Evolutionary conservation across 1,139 yeast genomes (phyloP), one percentile per base, ranked within the genome.

Genomic region (Debaryomyces sp.): DNA sequence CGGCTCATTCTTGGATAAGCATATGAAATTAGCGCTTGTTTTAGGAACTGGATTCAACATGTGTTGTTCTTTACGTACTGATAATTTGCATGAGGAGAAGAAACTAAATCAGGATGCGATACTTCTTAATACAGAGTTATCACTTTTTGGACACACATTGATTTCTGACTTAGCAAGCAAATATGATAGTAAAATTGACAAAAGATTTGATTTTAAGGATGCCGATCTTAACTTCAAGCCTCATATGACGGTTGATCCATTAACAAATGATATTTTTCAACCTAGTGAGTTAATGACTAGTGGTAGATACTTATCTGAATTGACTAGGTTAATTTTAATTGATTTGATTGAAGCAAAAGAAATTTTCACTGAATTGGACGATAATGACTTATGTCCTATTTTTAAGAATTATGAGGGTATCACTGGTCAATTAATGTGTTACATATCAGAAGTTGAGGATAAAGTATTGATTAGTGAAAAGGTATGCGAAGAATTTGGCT

Each of bases 261-360:
- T 38, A 4, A 57, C 63, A n/a, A 52, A 62, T 17, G 60, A 63
- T 8, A 66, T 79, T 35, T 77, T 78, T 57, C 86, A 82, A 59
- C 87, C 87, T 1, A 63, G 75, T 41, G 87, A 82, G 58, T 65
- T 78, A 50, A 66, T 80, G 70, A 73, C 82, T 34, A 70, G 82
- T 43, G 87, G 86, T 1, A 66, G 86, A 54, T 82, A 82, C 60
- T 67, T 82, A 46, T 81, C 83, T 9, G 87, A 82, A 57, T 61
- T 81, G 49, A 64, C 77, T 5, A 65, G 86, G 43, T 63, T 77
- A 47, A 71, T 71, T 2, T 47, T 80, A 37, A 57, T 68, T 27
- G 77, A 73, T 41, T 57, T 75, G 54, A 58, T 70, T 33, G 61
- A 62, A 2, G 52, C 54, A 5, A 55, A 61, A 5, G 75, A 71